Base-by-base conservation (phyloP, 257 asterid genomes). In the Penstemon davidsonii region DNA sequence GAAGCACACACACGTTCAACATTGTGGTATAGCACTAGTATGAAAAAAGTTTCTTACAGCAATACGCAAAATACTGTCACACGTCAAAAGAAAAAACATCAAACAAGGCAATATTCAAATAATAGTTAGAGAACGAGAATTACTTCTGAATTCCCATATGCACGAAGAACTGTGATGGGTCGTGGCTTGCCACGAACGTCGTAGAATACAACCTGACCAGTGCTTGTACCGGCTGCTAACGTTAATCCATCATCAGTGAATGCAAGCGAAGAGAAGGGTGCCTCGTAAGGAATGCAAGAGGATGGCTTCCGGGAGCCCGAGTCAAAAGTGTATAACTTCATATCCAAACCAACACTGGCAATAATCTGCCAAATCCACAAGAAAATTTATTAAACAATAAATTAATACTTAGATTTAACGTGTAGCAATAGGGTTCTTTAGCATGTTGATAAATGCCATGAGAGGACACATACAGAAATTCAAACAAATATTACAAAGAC, bases 281-380 rank as follows among this genome's bases (percentile, higher is more conserved):
- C 90, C 73, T 90, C 99, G 15, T 87, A 94, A 69, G 96, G 85
- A 75, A 88, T 84, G 87, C 91, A 87, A 69, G 89, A 88, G 63
- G 97, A 75, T 41, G 88, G 95, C 77, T 89, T 88, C 86, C 86
- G 83, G 68, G 96, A 85, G 63, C 96, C 95, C 6, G 92, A 72
- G 81, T 94, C 99, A 77, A 87, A 87, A 55, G 92, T 87, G 76
- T 94, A 89, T 71, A 94, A 71, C 84, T 94, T 94, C 94, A 88
- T 94, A 79, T 94, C 99, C 83, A 91, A 80, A 75, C 99, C 98
- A 81, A 91, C 96, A 52, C 95, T 88, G 54, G 97, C 96, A 78
- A 94, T 88, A 72, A 91, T 80, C 99, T 93, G 91, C 61, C 77
- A 82, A 59, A 75, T 55, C 59, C 71, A 73, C 42, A 39, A 64